A percentile compares a stretch with the other conserved stretches of the same genome.
Evolutionary conservation across 139 green algal species (phyloP).

Genomic region (Tetratostichococcus sp.): DNA sequence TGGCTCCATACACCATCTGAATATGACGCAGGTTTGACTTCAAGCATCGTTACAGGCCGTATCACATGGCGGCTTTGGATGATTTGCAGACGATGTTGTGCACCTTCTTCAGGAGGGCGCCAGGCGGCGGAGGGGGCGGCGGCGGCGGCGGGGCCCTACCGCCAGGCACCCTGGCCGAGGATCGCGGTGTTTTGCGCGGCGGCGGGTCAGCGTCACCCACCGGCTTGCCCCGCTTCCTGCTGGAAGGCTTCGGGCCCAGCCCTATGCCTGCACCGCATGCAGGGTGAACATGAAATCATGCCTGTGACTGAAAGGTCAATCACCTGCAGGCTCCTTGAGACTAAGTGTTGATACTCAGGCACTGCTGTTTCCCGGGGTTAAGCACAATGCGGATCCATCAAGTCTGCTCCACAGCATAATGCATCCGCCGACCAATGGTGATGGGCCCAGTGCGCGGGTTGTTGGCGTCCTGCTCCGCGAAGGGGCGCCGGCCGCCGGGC

Average conservation of each 20-base stretch:
- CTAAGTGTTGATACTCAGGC: too few relatives aligned
- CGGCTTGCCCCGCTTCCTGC: not conserved
- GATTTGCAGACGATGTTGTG: too few relatives aligned
- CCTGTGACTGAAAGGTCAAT: too few relatives aligned
- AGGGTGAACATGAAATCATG: too few relatives aligned
- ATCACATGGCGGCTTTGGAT: too few relatives aligned
- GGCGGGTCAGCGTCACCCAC: not conserved
- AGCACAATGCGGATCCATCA: too few relatives aligned
- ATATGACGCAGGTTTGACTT: too few relatives aligned
- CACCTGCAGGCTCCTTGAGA: too few relatives aligned
- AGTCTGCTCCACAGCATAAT: too few relatives aligned
- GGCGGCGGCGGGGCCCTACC: not conserved
- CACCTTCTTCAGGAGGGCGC: not conserved
- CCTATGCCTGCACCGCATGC: not conserved
- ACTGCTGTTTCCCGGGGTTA: too few relatives aligned
- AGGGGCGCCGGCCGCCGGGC: constrained; percentile 1
- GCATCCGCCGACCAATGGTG: not conserved
- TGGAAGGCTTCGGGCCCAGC: not conserved
- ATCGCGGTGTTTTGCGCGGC: not conserved
- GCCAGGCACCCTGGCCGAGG: not conserved
- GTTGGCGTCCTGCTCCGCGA: not conserved
- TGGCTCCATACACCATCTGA: too few relatives aligned
- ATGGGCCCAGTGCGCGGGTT: not conserved
- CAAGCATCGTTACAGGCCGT: too few relatives aligned
- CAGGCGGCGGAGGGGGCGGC: constrained; percentile 3